Conservation (phyloP, 2,329 filamentous ascomycete genomes). For the Fusarium secorum region DNA sequence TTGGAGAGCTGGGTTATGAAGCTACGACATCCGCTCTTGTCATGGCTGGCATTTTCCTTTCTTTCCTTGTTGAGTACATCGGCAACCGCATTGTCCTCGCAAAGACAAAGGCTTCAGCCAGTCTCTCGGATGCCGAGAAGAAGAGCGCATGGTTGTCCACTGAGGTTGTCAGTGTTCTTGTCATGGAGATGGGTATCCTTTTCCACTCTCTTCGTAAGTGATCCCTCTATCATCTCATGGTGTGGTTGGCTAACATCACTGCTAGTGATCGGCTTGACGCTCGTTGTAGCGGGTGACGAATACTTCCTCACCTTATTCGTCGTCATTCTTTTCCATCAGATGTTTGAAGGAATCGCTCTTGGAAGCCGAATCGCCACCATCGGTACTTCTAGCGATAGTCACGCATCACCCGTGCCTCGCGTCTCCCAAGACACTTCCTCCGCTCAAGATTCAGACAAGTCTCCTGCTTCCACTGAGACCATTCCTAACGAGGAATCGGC, state of each 20-base stretch:
- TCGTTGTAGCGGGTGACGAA: conserved; percentile 66
- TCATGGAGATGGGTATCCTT: conserved; percentile 77
- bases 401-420: conserved; percentile 36
- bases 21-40: conserved; percentile 73
- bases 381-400: conserved; percentile 41
- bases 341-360: conserved; percentile 79
- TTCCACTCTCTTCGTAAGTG: conserved; percentile 74
- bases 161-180: conserved; percentile 67
- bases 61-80: conserved; percentile 74
- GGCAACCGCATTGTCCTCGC: conserved; percentile 65
- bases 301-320: conserved; percentile 66
- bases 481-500: conserved; percentile 18
- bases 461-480: conserved; percentile 35
- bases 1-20: conserved; percentile 73
- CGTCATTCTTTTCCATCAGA: conserved; percentile 80
- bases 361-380: conserved; percentile 74
- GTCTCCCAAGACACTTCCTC: conserved; percentile 22
- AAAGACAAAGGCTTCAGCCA: conserved; percentile 43
- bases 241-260: neutral
- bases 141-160: conserved; percentile 44
- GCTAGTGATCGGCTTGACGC: conserved; percentile 68
- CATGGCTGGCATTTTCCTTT: conserved; percentile 77
- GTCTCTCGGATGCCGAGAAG: conserved; percentile 38
- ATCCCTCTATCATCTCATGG: neutral
- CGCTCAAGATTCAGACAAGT: conserved; percentile 42